Conservation (phyloP, 2,329 filamentous ascomycete genomes). For the Helotiales sp. region DNA sequence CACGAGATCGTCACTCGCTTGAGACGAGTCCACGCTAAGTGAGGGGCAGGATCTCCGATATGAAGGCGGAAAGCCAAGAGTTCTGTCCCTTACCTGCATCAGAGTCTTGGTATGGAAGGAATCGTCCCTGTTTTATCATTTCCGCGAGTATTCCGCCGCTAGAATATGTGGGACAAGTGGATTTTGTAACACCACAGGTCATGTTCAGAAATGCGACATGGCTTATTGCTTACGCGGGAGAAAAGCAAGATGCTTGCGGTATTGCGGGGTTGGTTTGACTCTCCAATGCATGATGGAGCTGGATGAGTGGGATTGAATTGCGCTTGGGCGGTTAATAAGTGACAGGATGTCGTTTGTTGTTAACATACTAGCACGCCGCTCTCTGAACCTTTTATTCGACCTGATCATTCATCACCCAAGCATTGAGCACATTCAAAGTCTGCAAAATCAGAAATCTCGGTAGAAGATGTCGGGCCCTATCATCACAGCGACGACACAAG, state of each 20-base stretch:
- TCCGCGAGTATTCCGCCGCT: slow-evolving; percentile 8
- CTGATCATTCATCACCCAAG: background rate
- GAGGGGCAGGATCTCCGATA: background rate
- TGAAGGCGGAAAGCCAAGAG: slow-evolving; percentile 8
- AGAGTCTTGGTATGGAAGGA: background rate
- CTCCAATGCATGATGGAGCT: background rate
- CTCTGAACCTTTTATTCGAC: too few relatives aligned
- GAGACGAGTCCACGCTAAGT: background rate
- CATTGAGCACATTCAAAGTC: background rate
- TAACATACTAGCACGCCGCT: too few relatives aligned
- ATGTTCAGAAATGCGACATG: background rate
- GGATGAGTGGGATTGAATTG: background rate
- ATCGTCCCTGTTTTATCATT: background rate
- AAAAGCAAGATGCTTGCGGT: background rate
- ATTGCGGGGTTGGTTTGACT: slow-evolving; percentile 4
- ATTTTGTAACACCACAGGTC: background rate
- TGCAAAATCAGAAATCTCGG: background rate
- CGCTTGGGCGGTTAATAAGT: background rate
- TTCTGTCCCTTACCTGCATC: slow-evolving; percentile 1
- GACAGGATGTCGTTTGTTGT: background rate
- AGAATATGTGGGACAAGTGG: background rate
- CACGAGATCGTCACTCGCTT: background rate
- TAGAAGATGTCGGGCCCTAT: slow-evolving; percentile 3
- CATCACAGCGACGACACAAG: slow-evolving; percentile 1
- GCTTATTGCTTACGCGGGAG: background rate